phyloP scores from a whole-genome alignment of 2,329 filamentous ascomycete species.

The Myriosclerotinia duriaeana region DNA sequence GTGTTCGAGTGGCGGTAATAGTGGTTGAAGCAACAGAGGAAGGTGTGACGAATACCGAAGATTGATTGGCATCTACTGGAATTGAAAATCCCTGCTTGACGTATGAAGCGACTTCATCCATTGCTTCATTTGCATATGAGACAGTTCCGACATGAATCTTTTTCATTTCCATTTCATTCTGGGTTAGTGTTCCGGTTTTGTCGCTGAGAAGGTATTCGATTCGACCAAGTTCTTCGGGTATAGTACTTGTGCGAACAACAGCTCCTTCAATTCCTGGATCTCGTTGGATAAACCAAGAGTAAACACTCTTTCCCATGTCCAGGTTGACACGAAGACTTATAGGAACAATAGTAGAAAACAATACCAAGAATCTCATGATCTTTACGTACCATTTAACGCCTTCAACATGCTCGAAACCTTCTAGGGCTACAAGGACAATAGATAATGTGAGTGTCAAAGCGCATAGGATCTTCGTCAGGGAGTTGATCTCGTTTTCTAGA shows the following conservation, averaged over 20 bases:
- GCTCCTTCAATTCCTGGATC: conserved; percentile 88
- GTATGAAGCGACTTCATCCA: conserved; percentile 92
- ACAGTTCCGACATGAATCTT: conserved; percentile 98
- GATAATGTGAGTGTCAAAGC: conserved; percentile 83
- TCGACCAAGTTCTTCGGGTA: conserved; percentile 90
- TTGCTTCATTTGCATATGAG: conserved; percentile 96
- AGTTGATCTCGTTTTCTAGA: conserved; percentile 95
- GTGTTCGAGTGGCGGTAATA: conserved; percentile 71
- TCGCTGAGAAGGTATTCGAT: conserved; percentile 96
- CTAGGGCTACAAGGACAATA: conserved; percentile 80
- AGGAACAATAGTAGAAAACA: conserved; percentile 99
- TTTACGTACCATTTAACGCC: conserved; percentile 86
- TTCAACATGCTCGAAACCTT: conserved; percentile 71
- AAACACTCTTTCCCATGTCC: conserved; percentile 95
- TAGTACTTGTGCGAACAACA: conserved; percentile 93
- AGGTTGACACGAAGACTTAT: conserved; percentile 95
- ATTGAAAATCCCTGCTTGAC: conserved; percentile 78
- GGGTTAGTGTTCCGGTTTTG: conserved; percentile 96
- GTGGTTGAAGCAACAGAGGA: conserved; percentile 64
- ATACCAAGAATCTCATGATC: conserved; percentile 94
- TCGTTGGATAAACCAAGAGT: conserved; percentile 91
- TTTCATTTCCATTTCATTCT: conserved; percentile 98
- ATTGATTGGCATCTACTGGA: conserved; percentile 48
- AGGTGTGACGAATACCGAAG: conserved; percentile 65
- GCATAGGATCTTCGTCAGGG: conserved; percentile 92